phyloP scores from a whole-genome alignment of 2,329 filamentous ascomycete species.

The Hypoxylon sp. region DNA sequence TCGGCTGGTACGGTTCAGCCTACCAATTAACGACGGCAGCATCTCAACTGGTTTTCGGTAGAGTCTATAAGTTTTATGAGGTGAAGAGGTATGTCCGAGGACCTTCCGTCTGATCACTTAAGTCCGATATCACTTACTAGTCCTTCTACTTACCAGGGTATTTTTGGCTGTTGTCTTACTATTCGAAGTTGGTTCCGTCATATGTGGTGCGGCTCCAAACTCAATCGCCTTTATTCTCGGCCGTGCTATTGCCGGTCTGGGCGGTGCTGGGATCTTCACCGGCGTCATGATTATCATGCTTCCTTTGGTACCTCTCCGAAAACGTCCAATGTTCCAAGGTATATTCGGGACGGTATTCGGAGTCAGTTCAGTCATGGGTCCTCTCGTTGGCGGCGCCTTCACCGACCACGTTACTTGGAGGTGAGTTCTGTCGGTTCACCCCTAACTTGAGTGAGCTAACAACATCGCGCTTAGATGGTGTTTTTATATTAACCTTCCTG shows the following conservation, averaged over 20 bases:
- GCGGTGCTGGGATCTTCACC: slow-evolving; percentile 71
- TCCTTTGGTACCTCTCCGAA: slow-evolving; percentile 71
- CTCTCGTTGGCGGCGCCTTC: slow-evolving; percentile 69
- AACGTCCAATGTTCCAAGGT: slow-evolving; percentile 71
- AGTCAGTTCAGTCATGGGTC: slow-evolving; percentile 68
- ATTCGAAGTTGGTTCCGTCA: slow-evolving; percentile 68
- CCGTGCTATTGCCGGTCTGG: slow-evolving; percentile 70
- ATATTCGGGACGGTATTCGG: slow-evolving; percentile 71
- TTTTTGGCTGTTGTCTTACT: slow-evolving; percentile 65
- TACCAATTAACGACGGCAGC: slow-evolving; percentile 73
- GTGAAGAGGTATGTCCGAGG: slow-evolving; percentile 60
- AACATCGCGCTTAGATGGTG: slow-evolving; percentile 60
- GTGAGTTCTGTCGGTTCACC: slow-evolving; percentile 43
- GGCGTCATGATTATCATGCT: slow-evolving; percentile 71
- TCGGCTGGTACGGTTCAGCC: slow-evolving; percentile 75
- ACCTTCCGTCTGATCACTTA: not conserved
- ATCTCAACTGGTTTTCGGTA: slow-evolving; percentile 68
- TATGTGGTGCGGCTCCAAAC: slow-evolving; percentile 68
- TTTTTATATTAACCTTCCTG: slow-evolving; percentile 72
- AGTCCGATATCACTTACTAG: slow-evolving; percentile 13
- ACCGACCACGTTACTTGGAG: slow-evolving; percentile 65
- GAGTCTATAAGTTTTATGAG: slow-evolving; percentile 69
- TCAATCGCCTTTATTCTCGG: slow-evolving; percentile 70
- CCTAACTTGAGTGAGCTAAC: slow-evolving; percentile 34
- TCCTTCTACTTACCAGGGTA: slow-evolving; percentile 50